Evolutionary conservation across 371 early-diverging fungal species (phyloP).

Genomic region (Choanephora cucurbitarum): DNA sequence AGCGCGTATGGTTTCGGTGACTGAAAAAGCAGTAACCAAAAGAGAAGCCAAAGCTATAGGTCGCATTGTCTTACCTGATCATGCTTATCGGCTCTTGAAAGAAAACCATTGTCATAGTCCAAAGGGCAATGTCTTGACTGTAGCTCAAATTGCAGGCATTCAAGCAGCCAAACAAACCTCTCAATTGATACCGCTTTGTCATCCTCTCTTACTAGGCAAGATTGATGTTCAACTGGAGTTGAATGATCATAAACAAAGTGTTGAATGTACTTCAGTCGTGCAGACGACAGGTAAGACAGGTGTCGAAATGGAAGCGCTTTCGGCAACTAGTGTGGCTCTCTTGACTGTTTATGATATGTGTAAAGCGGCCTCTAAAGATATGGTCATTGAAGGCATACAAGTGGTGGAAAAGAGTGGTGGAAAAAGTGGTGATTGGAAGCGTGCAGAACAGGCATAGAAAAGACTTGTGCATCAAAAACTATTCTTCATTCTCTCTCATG

Average conservation of each 20-base stretch:
- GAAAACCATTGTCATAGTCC: conserved; percentile 43
- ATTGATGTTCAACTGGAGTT: conserved; percentile 67
- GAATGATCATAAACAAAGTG: conserved; percentile 34
- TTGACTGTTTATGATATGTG: conserved; percentile 88
- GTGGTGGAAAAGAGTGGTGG: conserved; percentile 83
- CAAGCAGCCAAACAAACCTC: conserved; percentile 88
- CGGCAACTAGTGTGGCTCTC: conserved; percentile 77
- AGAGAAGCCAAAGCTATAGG: conserved; percentile 78
- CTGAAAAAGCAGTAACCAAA: conserved; percentile 61
- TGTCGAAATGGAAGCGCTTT: conserved; percentile 93
- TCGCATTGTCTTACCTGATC: conserved; percentile 60
- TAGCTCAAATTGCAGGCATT: conserved; percentile 91
- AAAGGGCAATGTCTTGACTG: conserved; percentile 88
- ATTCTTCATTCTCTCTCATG: too few species aligned
- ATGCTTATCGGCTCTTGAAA: conserved; percentile 64
- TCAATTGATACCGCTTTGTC: conserved; percentile 86
- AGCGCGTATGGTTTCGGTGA: conserved; percentile 86
- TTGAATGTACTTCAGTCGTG: conserved; percentile 63
- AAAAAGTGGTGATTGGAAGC: conserved; percentile 62
- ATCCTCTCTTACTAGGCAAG: conserved; percentile 77
- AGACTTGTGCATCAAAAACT: too few species aligned
- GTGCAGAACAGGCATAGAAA: conserved; percentile 1
- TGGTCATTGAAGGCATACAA: conserved; percentile 61
- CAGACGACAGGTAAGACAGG: conserved; percentile 87
- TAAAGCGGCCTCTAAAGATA: conserved; percentile 58